phyloP scores from a whole-genome alignment of 345 rosid genomes.

The Turnera subulata region DNA sequence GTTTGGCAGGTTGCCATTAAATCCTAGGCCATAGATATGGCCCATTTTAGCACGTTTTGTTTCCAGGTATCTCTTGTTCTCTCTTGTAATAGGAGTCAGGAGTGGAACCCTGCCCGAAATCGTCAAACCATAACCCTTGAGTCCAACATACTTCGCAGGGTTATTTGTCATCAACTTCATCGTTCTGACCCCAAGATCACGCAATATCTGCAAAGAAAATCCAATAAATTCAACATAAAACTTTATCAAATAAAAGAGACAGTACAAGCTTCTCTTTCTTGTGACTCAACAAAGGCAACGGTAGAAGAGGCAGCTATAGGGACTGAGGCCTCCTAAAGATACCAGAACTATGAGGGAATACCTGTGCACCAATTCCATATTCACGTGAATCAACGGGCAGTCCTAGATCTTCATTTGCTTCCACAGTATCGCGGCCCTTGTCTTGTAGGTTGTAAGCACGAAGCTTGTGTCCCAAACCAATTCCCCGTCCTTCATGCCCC shows the following conservation, averaged over 20 bases:
- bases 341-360: conserved; percentile 16
- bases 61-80: conserved; percentile 72
- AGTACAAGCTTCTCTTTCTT: neutral
- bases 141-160: conserved; percentile 74
- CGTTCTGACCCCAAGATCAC: conserved; percentile 73
- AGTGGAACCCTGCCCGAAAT: conserved; percentile 71
- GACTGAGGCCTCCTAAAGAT: too few relatives aligned
- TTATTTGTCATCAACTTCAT: conserved; percentile 93
- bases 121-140: conserved; percentile 72
- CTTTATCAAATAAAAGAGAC: too few relatives aligned
- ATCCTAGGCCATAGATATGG: conserved; percentile 50
- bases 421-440: conserved; percentile 78
- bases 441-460: conserved; percentile 88
- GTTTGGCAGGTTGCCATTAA: conserved; percentile 27
- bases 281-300: neutral
- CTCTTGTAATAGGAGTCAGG: conserved; percentile 54
- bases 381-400: conserved; percentile 93
- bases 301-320: too few relatives aligned
- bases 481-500: conserved; percentile 93
- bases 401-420: conserved; percentile 89
- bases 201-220: conserved; percentile 47
- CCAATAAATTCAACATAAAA: neutral
- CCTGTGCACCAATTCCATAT: conserved; percentile 98
- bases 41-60: conserved; percentile 79
- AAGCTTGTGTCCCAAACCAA: conserved; percentile 87